A percentile compares a stretch with the other conserved stretches of the same genome.
phyloP scores from a whole-genome alignment of 2,329 filamentous ascomycete species.

The Elsinoe fawcettii region DNA sequence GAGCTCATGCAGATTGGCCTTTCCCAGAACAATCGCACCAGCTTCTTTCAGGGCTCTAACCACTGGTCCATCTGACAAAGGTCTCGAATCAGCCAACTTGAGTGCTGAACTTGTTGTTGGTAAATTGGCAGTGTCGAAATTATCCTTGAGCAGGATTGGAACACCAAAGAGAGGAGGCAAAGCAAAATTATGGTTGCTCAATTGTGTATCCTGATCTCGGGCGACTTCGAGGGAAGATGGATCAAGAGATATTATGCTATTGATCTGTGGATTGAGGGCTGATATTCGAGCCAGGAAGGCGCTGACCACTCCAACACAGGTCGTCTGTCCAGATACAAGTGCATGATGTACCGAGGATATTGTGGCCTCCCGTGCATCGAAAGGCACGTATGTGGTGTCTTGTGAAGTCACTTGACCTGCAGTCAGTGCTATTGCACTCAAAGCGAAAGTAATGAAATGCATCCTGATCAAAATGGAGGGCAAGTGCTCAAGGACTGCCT shows the following conservation, averaged over 20 bases:
- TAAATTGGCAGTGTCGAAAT: conserved; percentile 50
- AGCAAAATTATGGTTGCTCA: conserved; percentile 43
- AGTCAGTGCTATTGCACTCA: neutral
- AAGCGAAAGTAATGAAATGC: neutral
- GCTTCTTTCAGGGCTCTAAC: conserved; percentile 27
- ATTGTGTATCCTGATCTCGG: conserved; percentile 41
- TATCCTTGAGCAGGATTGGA: conserved; percentile 57
- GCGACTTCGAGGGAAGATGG: conserved; percentile 43
- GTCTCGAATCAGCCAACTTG: conserved; percentile 43
- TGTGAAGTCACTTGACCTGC: neutral
- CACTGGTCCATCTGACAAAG: conserved; percentile 29
- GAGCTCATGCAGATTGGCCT: conserved; percentile 49
- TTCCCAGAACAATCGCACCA: conserved; percentile 29
- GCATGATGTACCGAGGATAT: conserved; percentile 50
- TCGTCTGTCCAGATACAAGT: conserved; percentile 45
- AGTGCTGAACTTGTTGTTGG: conserved; percentile 51
- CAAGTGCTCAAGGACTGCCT: neutral
- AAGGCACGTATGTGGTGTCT: conserved; percentile 18
- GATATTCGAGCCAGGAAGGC: conserved; percentile 52
- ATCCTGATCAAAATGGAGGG: neutral
- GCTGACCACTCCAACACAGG: conserved; percentile 48
- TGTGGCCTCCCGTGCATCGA: conserved; percentile 52
- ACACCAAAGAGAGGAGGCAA: conserved; percentile 50
- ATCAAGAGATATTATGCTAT: conserved; percentile 51
- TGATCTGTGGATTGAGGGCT: conserved; percentile 48